These are phyloP conservation scores for Colletotrichum limetticola DNA, from an alignment of 2,329 filamentous ascomycete genomes.

Conservation along the genomic window DNA sequence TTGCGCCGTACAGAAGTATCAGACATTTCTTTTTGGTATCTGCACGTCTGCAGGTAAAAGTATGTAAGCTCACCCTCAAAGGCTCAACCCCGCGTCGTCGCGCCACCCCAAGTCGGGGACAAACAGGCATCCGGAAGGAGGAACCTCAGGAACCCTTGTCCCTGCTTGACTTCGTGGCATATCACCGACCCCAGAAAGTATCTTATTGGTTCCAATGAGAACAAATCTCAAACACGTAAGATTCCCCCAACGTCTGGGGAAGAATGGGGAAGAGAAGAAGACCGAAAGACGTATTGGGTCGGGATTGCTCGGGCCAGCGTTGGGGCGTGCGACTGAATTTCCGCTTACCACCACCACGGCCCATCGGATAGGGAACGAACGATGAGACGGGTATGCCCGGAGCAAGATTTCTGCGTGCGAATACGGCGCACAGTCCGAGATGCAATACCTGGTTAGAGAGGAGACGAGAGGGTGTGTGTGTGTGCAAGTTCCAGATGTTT, in stretches of 20 bases:
- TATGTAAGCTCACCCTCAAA: background rate
- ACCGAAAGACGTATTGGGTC: constrained; percentile 3
- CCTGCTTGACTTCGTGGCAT: background rate
- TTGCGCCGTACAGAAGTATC: no score
- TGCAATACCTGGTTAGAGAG: background rate
- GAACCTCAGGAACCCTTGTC: background rate
- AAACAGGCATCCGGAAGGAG: background rate
- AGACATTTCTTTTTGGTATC: no score
- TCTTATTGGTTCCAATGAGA: background rate
- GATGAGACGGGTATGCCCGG: constrained; percentile 16
- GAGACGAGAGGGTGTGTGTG: background rate
- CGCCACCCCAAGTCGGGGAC: constrained; percentile 5
- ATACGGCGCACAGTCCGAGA: constrained; percentile 25
- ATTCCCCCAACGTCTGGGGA: constrained; percentile 15
- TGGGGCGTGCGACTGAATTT: constrained; percentile 14
- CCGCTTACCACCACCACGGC: background rate
- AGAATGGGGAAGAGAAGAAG: background rate
- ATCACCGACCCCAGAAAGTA: constrained; percentile 3
- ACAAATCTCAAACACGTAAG: constrained; percentile 10
- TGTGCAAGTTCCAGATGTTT: constrained; percentile 14
- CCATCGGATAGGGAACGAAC: background rate
- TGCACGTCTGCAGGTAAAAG: background rate
- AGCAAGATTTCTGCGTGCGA: constrained; percentile 7
- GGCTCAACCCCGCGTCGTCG: constrained; percentile 7
- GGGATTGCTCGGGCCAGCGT: constrained; percentile 13